Conservation (phyloP, 345 rosid species). For the Moricandia arvensis region DNA sequence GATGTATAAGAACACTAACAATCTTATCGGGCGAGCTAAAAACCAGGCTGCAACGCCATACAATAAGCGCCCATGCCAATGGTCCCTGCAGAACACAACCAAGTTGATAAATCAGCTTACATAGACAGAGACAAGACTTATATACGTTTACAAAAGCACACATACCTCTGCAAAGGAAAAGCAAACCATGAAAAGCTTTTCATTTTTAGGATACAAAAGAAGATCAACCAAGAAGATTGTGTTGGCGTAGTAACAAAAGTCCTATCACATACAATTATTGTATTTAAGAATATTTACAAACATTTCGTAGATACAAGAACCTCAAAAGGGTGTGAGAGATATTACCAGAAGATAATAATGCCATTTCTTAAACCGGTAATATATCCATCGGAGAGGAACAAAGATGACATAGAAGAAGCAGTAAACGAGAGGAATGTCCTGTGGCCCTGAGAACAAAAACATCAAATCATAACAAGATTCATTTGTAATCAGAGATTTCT, state of each 20-base stretch:
- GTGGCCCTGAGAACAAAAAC: slow-evolving; percentile 63
- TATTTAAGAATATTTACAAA: neutral
- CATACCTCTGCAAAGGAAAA: slow-evolving; percentile 88
- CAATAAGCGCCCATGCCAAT: slow-evolving; percentile 94
- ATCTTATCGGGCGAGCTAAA: slow-evolving; percentile 91
- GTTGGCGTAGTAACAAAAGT: slow-evolving; percentile 96
- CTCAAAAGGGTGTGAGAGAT: neutral
- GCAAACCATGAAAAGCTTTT: slow-evolving; percentile 96
- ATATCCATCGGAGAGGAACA: slow-evolving; percentile 97
- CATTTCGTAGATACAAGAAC: neutral
- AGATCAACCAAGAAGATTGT: slow-evolving; percentile 89
- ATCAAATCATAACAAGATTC: slow-evolving; percentile 5
- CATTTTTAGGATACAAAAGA: slow-evolving; percentile 75
- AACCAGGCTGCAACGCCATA: slow-evolving; percentile 98
- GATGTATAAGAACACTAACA: slow-evolving; percentile 96
- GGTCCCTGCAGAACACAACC: slow-evolving; percentile 67
- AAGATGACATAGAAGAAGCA: slow-evolving; percentile 76
- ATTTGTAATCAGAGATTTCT: neutral
- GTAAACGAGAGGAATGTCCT: slow-evolving; percentile 77
- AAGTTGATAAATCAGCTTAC: neutral
- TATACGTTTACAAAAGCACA: slow-evolving; percentile 28
- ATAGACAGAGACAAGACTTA: neutral
- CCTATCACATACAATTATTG: slow-evolving; percentile 46
- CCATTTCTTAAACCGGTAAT: slow-evolving; percentile 96
- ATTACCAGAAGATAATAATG: slow-evolving; percentile 96